A percentile compares a stretch with the other conserved stretches of the same genome.
phyloP scores from a whole-genome alignment of 192 early-diverging fungal species.

The Entomortierella lignicola region DNA sequence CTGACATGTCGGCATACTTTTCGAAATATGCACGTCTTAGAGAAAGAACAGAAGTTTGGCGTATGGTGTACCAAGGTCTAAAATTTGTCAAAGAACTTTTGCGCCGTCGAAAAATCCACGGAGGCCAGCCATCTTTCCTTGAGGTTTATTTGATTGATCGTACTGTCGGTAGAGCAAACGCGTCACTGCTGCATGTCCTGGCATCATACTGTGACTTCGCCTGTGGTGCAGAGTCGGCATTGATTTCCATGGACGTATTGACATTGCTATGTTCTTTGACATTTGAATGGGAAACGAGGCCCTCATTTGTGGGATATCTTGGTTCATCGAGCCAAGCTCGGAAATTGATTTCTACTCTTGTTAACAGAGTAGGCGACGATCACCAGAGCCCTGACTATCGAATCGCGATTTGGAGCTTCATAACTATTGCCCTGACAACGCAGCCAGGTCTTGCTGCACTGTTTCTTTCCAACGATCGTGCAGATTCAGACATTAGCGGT shows the following conservation, averaged over 20 bases:
- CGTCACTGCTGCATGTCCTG: constrained; percentile 53
- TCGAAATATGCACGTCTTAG: constrained; percentile 23
- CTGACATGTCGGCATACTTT: constrained; percentile 49
- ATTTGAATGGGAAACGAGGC: constrained; percentile 49
- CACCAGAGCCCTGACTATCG: constrained; percentile 20
- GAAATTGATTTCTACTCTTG: constrained; percentile 27
- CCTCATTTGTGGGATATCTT: constrained; percentile 61
- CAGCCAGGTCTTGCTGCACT: constrained; percentile 58
- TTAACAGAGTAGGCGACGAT: constrained; percentile 38
- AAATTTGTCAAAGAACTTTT: constrained; percentile 56
- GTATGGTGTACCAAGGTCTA: constrained; percentile 51
- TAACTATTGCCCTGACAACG: constrained; percentile 56
- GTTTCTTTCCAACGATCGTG: constrained; percentile 42
- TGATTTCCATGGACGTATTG: constrained; percentile 58
- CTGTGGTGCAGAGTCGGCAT: constrained; percentile 43
- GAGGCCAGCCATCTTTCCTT: constrained; percentile 50
- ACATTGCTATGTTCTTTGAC: constrained; percentile 54
- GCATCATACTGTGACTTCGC: constrained; percentile 51
- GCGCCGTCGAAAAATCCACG: constrained; percentile 34
- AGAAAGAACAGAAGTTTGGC: constrained; percentile 26
- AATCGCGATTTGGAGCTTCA: constrained; percentile 60
- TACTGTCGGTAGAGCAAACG: constrained; percentile 44
- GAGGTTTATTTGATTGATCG: constrained; percentile 61
- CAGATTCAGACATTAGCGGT: constrained; percentile 29
- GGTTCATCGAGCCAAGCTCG: constrained; percentile 58